phyloP scores from a whole-genome alignment of 176 grass and related monocot genomes.

The Aegilops bicornis region DNA sequence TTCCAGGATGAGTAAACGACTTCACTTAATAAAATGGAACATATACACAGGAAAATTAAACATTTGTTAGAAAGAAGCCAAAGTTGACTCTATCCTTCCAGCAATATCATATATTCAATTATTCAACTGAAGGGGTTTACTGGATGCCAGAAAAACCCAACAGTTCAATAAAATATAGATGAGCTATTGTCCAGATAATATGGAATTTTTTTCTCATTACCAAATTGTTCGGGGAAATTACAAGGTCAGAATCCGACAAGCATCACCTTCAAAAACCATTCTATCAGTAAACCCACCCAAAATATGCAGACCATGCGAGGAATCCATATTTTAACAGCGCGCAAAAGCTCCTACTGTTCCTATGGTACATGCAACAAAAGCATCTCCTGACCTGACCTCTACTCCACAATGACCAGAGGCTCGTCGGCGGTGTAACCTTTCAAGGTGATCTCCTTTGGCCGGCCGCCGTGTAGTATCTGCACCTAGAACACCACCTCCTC shows the following conservation, averaged over 20 bases:
- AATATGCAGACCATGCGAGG: background rate
- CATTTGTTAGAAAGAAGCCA: too few relatives aligned
- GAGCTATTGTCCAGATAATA: background rate
- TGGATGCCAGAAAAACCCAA: background rate
- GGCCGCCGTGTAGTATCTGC: conserved; percentile 41
- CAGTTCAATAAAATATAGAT: too few relatives aligned
- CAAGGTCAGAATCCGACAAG: background rate
- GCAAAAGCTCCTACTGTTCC: background rate
- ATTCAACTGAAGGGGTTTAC: too few relatives aligned
- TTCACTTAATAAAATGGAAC: too few relatives aligned
- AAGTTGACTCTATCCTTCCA: too few relatives aligned
- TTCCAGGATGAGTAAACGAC: too few relatives aligned
- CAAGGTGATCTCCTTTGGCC: conserved; percentile 36
- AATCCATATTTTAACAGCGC: background rate
- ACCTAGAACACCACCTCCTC: conserved; percentile 20
- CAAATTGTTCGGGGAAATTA: background rate
- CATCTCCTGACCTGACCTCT: background rate
- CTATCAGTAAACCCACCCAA: background rate
- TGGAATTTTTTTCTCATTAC: background rate
- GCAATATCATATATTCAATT: conserved; percentile 30
- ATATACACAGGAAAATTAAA: too few relatives aligned
- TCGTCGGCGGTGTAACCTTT: conserved; percentile 25
- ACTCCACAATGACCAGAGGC: conserved; percentile 38
- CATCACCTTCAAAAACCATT: background rate
- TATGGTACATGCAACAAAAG: background rate